phyloP scores from a whole-genome alignment of 2,329 filamentous ascomycete genomes.

The Hypoxylon sp. region DNA sequence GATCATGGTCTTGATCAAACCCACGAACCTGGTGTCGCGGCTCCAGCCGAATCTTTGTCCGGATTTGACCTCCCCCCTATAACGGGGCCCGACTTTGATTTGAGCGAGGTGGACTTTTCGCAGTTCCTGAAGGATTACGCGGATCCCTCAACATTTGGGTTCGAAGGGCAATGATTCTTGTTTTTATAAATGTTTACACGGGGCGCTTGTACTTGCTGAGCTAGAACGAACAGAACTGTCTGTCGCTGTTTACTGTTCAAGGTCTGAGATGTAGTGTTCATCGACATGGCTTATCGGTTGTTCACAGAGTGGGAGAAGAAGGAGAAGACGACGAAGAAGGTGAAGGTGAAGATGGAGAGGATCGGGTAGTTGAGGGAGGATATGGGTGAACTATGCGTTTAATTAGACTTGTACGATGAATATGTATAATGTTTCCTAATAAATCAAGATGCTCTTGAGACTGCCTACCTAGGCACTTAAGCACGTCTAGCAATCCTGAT shows the following conservation, averaged over 20 bases:
- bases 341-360: background rate
- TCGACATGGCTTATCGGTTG: background rate
- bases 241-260: background rate
- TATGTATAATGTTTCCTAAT: background rate
- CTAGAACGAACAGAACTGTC: background rate
- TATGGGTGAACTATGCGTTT: background rate
- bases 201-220: background rate
- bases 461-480: too few species aligned
- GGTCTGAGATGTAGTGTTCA: background rate
- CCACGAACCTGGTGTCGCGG: background rate
- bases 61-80: background rate
- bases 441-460: background rate
- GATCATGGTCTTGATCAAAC: background rate
- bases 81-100: background rate
- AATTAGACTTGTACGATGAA: background rate
- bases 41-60: background rate
- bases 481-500: too few species aligned
- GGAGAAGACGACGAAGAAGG: background rate
- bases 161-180: too few species aligned
- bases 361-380: background rate
- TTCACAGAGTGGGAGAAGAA: background rate
- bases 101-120: background rate
- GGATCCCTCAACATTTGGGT: background rate
- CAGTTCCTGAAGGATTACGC: background rate
- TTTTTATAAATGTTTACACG: too few species aligned